Conservation (phyloP, 306 rosid genomes). For the Gastrolobium bilobum region DNA sequence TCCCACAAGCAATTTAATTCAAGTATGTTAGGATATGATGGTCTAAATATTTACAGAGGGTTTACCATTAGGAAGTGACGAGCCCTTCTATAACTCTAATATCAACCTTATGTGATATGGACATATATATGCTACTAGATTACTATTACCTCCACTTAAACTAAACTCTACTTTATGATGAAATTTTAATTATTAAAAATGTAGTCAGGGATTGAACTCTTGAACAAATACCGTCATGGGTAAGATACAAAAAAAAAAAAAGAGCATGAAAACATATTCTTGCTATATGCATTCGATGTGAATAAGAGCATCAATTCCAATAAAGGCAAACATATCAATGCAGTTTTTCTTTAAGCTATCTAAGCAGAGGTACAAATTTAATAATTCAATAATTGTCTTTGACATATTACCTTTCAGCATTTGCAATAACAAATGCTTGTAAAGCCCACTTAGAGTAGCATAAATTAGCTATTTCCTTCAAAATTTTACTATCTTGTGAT, state of each 20-base stretch:
- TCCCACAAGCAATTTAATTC: neutral
- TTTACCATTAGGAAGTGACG: neutral
- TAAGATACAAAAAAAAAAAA: too few species aligned
- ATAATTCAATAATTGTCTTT: neutral
- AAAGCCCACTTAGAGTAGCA: constrained; percentile 97
- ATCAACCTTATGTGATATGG: too few species aligned
- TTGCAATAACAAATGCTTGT: constrained; percentile 85
- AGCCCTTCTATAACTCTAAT: neutral
- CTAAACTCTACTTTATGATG: too few species aligned
- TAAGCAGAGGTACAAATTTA: constrained; percentile 6
- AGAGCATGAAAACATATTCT: too few species aligned
- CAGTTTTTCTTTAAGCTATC: neutral
- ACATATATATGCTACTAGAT: neutral
- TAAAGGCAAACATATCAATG: too few species aligned
- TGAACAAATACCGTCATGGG: too few species aligned
- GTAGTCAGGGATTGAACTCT: too few species aligned
- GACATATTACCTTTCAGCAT: constrained; percentile 82
- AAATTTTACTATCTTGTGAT: constrained; percentile 56
- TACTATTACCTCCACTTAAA: too few species aligned
- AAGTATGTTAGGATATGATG: neutral
- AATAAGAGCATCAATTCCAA: too few species aligned
- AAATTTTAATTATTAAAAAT: too few species aligned
- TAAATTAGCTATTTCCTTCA: constrained; percentile 70
- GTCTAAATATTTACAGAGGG: neutral
- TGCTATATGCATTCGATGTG: too few species aligned